Conservation (phyloP, 2,329 filamentous ascomycete genomes). For the Pseudogymnoascus verrucosus region DNA sequence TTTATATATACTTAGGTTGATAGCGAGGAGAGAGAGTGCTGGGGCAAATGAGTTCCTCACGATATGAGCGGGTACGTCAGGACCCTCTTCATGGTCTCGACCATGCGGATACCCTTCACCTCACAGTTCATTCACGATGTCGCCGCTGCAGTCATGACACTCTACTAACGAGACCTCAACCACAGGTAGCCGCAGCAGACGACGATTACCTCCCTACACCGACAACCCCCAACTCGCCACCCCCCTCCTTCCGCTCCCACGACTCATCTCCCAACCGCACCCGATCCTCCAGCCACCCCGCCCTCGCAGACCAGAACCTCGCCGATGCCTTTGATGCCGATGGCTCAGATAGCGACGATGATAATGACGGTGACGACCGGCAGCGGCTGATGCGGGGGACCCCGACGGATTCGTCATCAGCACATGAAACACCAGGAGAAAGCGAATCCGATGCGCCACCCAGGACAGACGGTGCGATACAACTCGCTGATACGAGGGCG, state of each 20-base stretch:
- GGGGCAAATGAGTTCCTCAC: slow-evolving; percentile 26
- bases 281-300: slow-evolving; percentile 28
- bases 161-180: slow-evolving; percentile 16
- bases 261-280: slow-evolving; percentile 56
- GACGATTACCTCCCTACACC: slow-evolving; percentile 36
- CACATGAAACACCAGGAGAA: slow-evolving; percentile 25
- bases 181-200: slow-evolving; percentile 51
- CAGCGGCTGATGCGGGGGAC: slow-evolving; percentile 74
- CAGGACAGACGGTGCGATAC: slow-evolving; percentile 8
- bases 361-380: slow-evolving; percentile 70
- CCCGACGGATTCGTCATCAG: slow-evolving; percentile 24
- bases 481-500: slow-evolving; percentile 17
- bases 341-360: slow-evolving; percentile 63
- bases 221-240: slow-evolving; percentile 49
- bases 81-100: slow-evolving; percentile 17
- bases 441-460: slow-evolving; percentile 12
- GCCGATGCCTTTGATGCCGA: slow-evolving; percentile 88
- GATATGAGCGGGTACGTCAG: slow-evolving; percentile 49
- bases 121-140: background rate
- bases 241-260: slow-evolving; percentile 83
- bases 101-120: background rate
- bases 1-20: background rate
- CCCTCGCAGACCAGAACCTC: slow-evolving; percentile 66
- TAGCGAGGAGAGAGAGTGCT: background rate
- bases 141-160: background rate